Percentiles rank a stretch among this genome's conserved stretches.
phyloP scores from a whole-genome alignment of 2,329 filamentous ascomycete genomes.

The Emmonsiellopsis sp. region DNA sequence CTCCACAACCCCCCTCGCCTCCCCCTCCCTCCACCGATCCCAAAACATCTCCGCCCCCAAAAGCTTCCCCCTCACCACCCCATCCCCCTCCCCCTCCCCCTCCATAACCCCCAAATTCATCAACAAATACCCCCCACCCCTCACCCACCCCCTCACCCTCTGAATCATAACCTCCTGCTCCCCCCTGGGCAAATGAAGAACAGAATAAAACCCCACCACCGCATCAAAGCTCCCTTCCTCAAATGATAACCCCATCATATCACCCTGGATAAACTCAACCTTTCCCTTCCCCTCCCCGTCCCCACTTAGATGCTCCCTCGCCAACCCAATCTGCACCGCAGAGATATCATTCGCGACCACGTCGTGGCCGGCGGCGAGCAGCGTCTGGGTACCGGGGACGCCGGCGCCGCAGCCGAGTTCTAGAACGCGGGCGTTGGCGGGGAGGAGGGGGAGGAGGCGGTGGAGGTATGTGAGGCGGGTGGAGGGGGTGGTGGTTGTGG shows the following conservation, averaged over 20 bases:
- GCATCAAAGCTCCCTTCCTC: constrained; percentile 34
- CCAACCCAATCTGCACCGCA: neutral
- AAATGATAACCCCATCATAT: constrained; percentile 36
- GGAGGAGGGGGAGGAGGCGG: constrained; percentile 16
- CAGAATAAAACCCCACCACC: constrained; percentile 45
- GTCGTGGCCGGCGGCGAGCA: neutral
- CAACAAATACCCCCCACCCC: constrained; percentile 43
- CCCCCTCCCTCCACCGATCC: neutral
- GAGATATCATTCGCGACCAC: constrained; percentile 9
- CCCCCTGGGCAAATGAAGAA: constrained; percentile 46
- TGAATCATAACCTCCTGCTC: constrained; percentile 42
- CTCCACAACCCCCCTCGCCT: constrained; percentile 26
- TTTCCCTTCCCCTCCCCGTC: constrained; percentile 1
- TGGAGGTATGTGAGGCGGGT: constrained; percentile 25
- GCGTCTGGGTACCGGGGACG: constrained; percentile 21
- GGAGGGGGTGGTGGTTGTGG: constrained; percentile 16
- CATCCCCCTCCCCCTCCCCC: constrained; percentile 22
- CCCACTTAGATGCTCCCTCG: constrained; percentile 10
- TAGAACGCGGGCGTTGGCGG: constrained; percentile 18
- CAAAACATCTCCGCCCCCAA: neutral
- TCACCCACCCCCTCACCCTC: constrained; percentile 39
- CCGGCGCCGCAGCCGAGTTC: constrained; percentile 37
- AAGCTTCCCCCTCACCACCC: neutral
- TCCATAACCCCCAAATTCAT: constrained; percentile 39
- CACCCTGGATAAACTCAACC: constrained; percentile 26